Evolutionary conservation across 1,139 yeast genomes (phyloP), one percentile per base, ranked within the genome.

Genomic region (Yamadazyma pseudoaaseri): DNA sequence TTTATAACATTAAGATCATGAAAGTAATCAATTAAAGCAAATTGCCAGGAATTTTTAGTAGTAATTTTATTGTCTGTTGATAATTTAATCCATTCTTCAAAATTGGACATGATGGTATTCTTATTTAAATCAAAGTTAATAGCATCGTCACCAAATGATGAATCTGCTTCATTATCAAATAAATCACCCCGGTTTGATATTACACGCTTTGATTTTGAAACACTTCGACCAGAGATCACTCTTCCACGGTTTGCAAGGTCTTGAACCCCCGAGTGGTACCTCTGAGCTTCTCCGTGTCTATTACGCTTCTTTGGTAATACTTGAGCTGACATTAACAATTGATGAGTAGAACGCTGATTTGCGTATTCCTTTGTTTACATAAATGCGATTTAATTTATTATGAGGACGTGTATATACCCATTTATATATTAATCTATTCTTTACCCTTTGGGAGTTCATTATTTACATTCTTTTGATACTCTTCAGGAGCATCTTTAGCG

Each of bases 71-170:
- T 89, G 54, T 86, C 95, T 1, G 95, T 85, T n/a, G 94, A 87
- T 60, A 85, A 70, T 54, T 80, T 84, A 70, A 87, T 85, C 89
- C 95, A 85, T 59, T 86, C 92, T 52, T 89, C 96, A 56, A 86
- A 87, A 49, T 87, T 87, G 26, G 70, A 58, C 45, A 70, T 52
- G 39, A 70, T 70, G 10, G 72, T 67, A 42, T 68, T 67, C 38
- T 56, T 65, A 49, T 70, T 70, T 31, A 67, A 70, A 42, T 67
- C 65, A 45, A 70, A 70, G 36, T 63, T 65, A 36, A 69, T 69
- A 32, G 70, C 71, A 35, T 62, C 66, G 26, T 66, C 73, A 5
- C 59, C 65, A 34, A 58, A 52, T 15, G 67, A 62, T 5, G 57
- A 44, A 31, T 52, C 44, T 26, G 39, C 30, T 25, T 58, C 51